Base-by-base conservation (phyloP, 768 basidiomycete genomes). In the Hirschioporus abietinus region DNA sequence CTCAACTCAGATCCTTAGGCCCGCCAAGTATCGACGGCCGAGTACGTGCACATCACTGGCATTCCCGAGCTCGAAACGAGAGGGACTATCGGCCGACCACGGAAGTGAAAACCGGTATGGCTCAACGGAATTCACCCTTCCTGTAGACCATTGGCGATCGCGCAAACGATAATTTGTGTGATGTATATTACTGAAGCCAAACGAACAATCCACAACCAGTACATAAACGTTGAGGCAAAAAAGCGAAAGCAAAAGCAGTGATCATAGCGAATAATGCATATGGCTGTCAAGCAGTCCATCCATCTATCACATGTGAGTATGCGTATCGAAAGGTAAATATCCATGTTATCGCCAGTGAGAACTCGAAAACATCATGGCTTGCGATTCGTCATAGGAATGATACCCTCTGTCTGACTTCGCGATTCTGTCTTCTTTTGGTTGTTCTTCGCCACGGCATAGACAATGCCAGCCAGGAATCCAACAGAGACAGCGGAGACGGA, bases 391-490 rank as follows among this genome's bases (percentile, higher is more conserved):
- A 92, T 75, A 23, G 93, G 92, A 69, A 93, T 83, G 67, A 91
- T 82, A 0, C 76, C 68, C 64, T 85, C 81, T 30, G 78, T 76
- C 70, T 82, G 83, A 26, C 77, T 78, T 68, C 84, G 83, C 71
- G 78, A 80, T 71, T 93, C 93, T 63, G 82, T 76, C 75, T 89
- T 92, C 72, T 91, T 91, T 79, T 96, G 95, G 74, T 93, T 93
- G 75, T 89, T 95, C 82, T 97, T 98, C 65, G 96, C 96, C 18
- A 96, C 82, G 15, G 96, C 93, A 76, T 98, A 99, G 67, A 97
- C 80, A 63, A 97, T 72, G 20, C 96, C 96, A 42, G 96, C 93
- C 73, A 96, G 84, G 78, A 98, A 98, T 1, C 97, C 97, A 60
- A 92, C 84, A 1, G 82, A 78, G 65, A 99, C 88, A 35, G 95